Percentiles rank a stretch among this genome's conserved stretches.
These are phyloP conservation scores for Ceratocystis diversiconidia DNA, from an alignment of 2,329 filamentous ascomycete species.

Conservation along the genomic window DNA sequence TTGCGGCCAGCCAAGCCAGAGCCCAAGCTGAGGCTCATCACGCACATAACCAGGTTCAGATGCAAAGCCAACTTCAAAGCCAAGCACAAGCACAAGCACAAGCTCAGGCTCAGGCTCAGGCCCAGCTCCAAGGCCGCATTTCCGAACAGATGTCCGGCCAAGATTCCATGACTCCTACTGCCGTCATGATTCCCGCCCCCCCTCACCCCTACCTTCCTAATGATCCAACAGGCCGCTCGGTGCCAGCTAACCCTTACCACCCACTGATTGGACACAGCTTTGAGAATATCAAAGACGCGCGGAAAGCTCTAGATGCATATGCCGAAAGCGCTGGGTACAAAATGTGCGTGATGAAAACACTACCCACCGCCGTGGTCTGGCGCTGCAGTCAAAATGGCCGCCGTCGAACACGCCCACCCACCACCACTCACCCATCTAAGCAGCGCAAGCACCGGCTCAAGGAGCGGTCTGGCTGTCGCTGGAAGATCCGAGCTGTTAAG, in stretches of 20 bases:
- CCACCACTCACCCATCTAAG: slow-evolving; percentile 13
- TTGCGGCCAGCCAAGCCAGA: slow-evolving; percentile 5
- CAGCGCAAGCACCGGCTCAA: slow-evolving; percentile 17
- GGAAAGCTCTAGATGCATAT: slow-evolving; percentile 15
- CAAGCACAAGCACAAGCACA: slow-evolving; percentile 1
- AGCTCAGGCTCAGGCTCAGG: background rate
- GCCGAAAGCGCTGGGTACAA: slow-evolving; percentile 17
- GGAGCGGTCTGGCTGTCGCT: slow-evolving; percentile 17
- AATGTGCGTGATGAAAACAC: slow-evolving; percentile 18
- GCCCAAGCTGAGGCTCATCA: slow-evolving; percentile 13
- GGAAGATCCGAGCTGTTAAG: slow-evolving; percentile 17
- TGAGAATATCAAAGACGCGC: slow-evolving; percentile 14
- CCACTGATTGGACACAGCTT: slow-evolving; percentile 17
- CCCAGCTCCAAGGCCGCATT: background rate
- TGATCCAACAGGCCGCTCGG: slow-evolving; percentile 17
- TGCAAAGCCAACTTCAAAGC: slow-evolving; percentile 4
- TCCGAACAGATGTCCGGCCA: background rate
- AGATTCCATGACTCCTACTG: background rate
- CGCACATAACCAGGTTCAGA: slow-evolving; percentile 1
- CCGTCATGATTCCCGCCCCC: slow-evolving; percentile 14
- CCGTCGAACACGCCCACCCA: slow-evolving; percentile 7
- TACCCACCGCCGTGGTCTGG: slow-evolving; percentile 17
- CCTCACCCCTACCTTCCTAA: slow-evolving; percentile 16
- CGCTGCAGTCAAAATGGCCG: slow-evolving; percentile 17
- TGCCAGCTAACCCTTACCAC: slow-evolving; percentile 17